Evolutionary conservation across 176 grass and related monocot species (phyloP), one percentile per base, ranked within the genome.

Genomic region (Zizania latifolia): DNA sequence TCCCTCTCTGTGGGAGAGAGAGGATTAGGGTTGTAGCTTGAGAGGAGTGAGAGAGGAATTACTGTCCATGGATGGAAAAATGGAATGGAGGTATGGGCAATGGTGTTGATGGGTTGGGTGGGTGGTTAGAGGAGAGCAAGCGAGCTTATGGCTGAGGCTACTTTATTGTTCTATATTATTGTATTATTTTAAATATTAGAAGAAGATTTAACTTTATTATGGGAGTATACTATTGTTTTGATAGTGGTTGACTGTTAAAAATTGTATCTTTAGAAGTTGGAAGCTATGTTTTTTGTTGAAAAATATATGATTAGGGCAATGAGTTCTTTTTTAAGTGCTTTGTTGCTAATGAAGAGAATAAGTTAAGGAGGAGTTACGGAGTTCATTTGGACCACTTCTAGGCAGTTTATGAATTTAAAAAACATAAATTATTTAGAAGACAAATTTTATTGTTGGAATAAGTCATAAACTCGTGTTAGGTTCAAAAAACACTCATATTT

Each of bases 21-120:
- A 33, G 15, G 16, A 27, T 26, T 33, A 19, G 57, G 64, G 28
- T 50, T 62, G 53, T 34, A 55, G 54, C 60, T 55, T 51, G 15
- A 10, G 64, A 58, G 66, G 30, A 62, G 78, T 0, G 65, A 59
- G 65, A 59, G 26, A 58, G 53, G 13, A 8, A 53, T 28, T 38
- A 23, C 68, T 38, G 30, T 73, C 70, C 21, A 66, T 55, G 68
- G 51, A 87, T n/a, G n/a, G 50, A 35, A n/a, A 51, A n/a, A 19
- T 51, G 46, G 46, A 51, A 51, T 51, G 46, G 19, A 8, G 46
- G 72, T 45, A 58, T 70, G 71, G 62, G 58, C 58, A 60, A 1
- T 3, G 19, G 61, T 23, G 45, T 66, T 32, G 45, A 8, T 17
- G 60, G 21, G 33, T 12, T 30, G 56, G 11, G 48, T 79, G 71